These are phyloP conservation scores for Hyaloperonospora arabidopsidis DNA, from an alignment of 352 stramenopile genomes.

Conservation along the genomic window DNA sequence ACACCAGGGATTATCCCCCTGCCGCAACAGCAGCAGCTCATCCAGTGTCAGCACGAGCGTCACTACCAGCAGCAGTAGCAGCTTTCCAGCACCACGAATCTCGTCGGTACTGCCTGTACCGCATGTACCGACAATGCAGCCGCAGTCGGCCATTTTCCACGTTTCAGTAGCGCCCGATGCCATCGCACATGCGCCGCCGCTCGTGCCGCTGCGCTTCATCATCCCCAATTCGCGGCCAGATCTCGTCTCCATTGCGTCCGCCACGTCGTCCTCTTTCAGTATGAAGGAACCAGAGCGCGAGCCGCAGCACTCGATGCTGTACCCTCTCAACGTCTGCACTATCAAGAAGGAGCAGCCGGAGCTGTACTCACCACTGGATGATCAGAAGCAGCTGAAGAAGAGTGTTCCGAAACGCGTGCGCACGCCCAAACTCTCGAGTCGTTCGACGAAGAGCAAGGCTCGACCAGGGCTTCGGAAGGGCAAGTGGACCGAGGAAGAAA, in stretches of 20 bases:
- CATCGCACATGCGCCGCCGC: conserved; percentile 31
- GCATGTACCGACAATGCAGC: conserved; percentile 41
- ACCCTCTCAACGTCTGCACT: conserved; percentile 16
- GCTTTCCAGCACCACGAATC: conserved; percentile 9
- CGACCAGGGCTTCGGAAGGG: conserved; percentile 77
- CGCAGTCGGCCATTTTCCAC: conserved; percentile 29
- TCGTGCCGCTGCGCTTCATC: conserved; percentile 70
- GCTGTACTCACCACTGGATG: conserved; percentile 10
- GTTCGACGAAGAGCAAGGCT: conserved; percentile 80
- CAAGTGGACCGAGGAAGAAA: conserved; percentile 84
- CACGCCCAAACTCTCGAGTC: conserved; percentile 45
- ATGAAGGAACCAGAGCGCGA: conserved; percentile 23
- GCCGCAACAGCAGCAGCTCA: conserved; percentile 2
- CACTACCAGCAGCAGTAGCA: conserved; percentile 5
- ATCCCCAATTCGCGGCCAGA: conserved; percentile 50
- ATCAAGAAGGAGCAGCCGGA: conserved; percentile 23
- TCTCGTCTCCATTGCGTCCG: conserved; percentile 5
- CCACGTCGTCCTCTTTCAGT: conserved; percentile 11
- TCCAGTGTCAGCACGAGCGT: conserved; percentile 2
- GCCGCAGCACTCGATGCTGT: conserved; percentile 24
- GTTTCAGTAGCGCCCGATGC: conserved; percentile 10
- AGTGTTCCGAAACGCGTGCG: conserved; percentile 41
- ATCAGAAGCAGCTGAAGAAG: conserved; percentile 43
- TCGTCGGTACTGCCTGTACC: conserved; percentile 35
- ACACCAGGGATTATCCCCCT: conserved; percentile 32